These are phyloP conservation scores for Biscutella laevigata DNA, from an alignment of 441 rosid genomes.

Conservation along the genomic window DNA sequence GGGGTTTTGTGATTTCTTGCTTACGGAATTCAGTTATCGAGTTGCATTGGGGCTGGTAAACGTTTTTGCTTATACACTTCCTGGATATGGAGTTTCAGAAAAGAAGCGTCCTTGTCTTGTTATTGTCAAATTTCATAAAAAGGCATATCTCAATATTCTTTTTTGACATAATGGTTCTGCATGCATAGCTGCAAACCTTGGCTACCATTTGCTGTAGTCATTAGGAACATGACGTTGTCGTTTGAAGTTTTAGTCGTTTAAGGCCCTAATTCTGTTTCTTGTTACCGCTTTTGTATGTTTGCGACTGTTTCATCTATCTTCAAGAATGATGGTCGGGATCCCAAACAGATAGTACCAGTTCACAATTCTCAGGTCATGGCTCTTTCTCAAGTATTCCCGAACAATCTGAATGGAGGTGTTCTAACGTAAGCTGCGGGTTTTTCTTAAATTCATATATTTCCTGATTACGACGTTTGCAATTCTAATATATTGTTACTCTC, in stretches of 20 bases:
- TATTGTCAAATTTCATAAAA: no score
- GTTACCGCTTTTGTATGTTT: constrained; percentile 25
- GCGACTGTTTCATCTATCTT: constrained; percentile 23
- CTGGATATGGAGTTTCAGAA: background rate
- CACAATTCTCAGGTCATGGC: constrained; percentile 87
- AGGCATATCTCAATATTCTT: no score
- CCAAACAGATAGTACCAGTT: constrained; percentile 50
- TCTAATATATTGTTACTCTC: constrained; percentile 23
- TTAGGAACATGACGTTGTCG: constrained; percentile 3
- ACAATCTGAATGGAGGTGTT: constrained; percentile 62
- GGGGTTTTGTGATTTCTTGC: constrained; percentile 10
- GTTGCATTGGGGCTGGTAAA: constrained; percentile 3
- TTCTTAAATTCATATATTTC: constrained; percentile 10
- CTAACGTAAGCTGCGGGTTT: constrained; percentile 57
- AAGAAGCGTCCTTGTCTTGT: background rate
- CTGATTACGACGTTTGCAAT: constrained; percentile 16
- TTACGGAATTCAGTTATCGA: constrained; percentile 2
- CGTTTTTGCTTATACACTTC: constrained; percentile 3
- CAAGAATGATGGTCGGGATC: constrained; percentile 74
- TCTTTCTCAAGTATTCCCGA: constrained; percentile 81
- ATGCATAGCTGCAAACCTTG: constrained; percentile 12
- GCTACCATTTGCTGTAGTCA: background rate
- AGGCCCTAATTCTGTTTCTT: constrained; percentile 24
- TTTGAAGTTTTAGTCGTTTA: constrained; percentile 14
- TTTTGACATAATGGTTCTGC: background rate